Evolutionary conservation across 2,329 filamentous ascomycete species (phyloP), one percentile per base, ranked within the genome.

Genomic region (Ascochyta clinopodiicola): DNA sequence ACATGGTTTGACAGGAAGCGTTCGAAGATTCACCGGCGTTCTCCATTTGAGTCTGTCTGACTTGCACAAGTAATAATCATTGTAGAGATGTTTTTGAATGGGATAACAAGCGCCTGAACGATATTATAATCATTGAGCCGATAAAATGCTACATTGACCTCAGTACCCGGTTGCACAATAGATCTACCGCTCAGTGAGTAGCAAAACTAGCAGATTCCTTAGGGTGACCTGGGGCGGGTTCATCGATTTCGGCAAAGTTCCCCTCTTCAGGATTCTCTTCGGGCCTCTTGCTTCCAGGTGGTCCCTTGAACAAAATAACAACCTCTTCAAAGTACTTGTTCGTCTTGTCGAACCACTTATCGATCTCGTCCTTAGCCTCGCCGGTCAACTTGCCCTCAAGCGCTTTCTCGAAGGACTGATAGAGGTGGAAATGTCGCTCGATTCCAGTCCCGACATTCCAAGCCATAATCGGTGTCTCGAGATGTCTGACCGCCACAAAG

Each of bases 391-490:
- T 51, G 27, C 43, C 39, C 35, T 44, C 42, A 5, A 51, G 19
- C 21, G 53, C 53, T 12, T 38, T 29, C 35, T 51, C 46, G 19
- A 50, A 56, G 9, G 39, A n/a, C 15, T 39, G 15, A 29, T 36
- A 51, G 6, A 51, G 46, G 9, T 40, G 25, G 17, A 45, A 51
- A 50, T 51, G 53, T 36, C 43, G 38, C 24, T 51, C 53, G 36
- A 56, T 56, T 19, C 53, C 53, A n/a, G 43, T 47, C 2, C 46
- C 53, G 21, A 51, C 53, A 42, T 56, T 56, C 36, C 37, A 51
- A 24, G 53, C 46, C 53, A 46, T 44, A 12, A 19, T 51, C 2
- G 48, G 35, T 22, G 53, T 56, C 29, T 56, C 46, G 29, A 56
- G 24, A 19, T 48, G 46, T 24, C 46, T 39, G 19, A 56, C 46